Base-by-base conservation (phyloP, 768 basidiomycete genomes). In the Gloeopeniophorella convolvens region DNA sequence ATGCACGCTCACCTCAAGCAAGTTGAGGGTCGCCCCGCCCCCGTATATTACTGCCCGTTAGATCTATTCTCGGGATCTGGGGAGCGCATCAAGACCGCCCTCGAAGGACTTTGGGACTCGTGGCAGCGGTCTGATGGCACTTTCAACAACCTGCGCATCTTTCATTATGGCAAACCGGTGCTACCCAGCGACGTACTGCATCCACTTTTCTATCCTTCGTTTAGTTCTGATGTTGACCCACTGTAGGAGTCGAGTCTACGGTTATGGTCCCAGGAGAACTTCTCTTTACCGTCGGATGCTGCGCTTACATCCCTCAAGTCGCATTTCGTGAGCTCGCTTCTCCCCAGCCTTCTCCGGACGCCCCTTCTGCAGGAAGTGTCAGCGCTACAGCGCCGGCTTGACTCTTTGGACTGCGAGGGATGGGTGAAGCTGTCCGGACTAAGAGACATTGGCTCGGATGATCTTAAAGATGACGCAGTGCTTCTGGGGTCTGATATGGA, bases 61-160 rank as follows among this genome's bases (percentile, higher is more conserved):
- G 95, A 99, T 67, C 71, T 99, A 18, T 97, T 81, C 65, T 94
- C 93, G 13, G 71, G 73, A 2, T 76, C 89, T 20, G 66, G 74
- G 42, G 45, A 30, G n/a, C 79, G 93, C 8, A 64, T 89, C 26
- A 62, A 54, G n/a, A 71, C 68, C 11, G 92, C 91, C 2, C 62
- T 97, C n/a, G 63, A 69, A 42, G 69, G 66, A 27, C 73, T 98
- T 24, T 91, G 86, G 85, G 68, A 77, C 31, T 72, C 72, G 2
- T 97, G 95, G 94, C 53, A 69, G 26, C 64, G 64, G 13, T 84
- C 77, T 48, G 65, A 78, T 18, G 89, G 86, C 15, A 63, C 72
- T 20, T 66, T 79, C 31, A 97, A 96, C 67, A 97, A 91, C 63
- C 73, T 95, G 60, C 81, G 82, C 55, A 65, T 98, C 10, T 97